Base-by-base conservation (phyloP, 73 alveolate genomes). In the Blepharisma japonicum region DNA sequence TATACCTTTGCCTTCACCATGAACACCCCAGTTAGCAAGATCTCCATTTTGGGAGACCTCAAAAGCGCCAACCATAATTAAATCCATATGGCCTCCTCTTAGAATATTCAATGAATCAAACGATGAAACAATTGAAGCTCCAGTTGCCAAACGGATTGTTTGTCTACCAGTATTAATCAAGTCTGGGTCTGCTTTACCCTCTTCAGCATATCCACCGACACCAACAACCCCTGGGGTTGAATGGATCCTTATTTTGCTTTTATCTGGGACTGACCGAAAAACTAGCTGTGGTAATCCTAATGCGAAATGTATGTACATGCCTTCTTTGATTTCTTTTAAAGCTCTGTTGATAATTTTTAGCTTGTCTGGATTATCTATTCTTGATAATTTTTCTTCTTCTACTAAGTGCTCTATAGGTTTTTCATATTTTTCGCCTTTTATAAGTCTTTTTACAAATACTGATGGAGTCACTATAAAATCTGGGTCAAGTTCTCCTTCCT, bases 21-120 rank as follows among this genome's bases (percentile, higher is more conserved):
- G 99, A 74, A 93, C 89, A 77, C 90, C 89, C 99, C 99, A 95
- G 78, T 93, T 95, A 66, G 99, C 99, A 27, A 95, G 81, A 70
- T 95, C 77, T 61, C 77, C 77, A 20, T 61, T 21, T 25, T 25
- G 0, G 42, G 77, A 61, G 14, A 61, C 77, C 21, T 61, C 39
- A 88, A 87, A 56, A 67, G 94, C 94, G 6, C 94, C 94, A 49
- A 87, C 78, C 51, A 82, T 83, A 47, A 87, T 83, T 45, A 83
- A 77, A 47, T 87, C 91, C 53, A 83, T 68, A 42, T 87, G 89
- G 42, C 83, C 77, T 46, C 96, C 99, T 81, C 99, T 89, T 72
- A 95, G 88, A 87, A 95, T 90, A 2, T 89, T 97, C 25, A 95
- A 95, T 50, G 98, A 88, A 32, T 85, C 86, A 11, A 97, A 87